Percentiles rank a stretch among this genome's conserved stretches.
Evolutionary conservation across 768 basidiomycete species (phyloP).

Genomic region (Boletus rubescentipes): DNA sequence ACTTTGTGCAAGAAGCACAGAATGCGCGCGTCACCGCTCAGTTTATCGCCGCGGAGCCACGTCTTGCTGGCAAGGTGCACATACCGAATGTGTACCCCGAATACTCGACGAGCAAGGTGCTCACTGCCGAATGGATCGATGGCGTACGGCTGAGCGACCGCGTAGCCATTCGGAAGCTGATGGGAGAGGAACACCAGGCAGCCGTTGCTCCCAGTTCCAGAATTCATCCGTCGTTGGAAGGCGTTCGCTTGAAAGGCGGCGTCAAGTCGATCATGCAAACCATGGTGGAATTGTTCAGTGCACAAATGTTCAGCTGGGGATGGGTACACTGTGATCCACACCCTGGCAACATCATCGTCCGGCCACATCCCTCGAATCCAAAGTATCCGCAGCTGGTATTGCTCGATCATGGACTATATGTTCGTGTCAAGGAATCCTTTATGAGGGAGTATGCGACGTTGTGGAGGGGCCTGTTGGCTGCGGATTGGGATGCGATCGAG

Average conservation of each 20-base stretch:
- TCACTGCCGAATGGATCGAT: conserved; percentile 85
- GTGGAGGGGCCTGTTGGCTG: conserved; percentile 65
- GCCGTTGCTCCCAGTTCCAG: neutral
- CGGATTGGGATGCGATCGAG: conserved; percentile 54
- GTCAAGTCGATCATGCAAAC: conserved; percentile 72
- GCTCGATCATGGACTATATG: conserved; percentile 92
- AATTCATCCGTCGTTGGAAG: conserved; percentile 12
- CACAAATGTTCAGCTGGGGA: conserved; percentile 91
- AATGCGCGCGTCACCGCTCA: conserved; percentile 72
- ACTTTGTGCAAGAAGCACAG: conserved; percentile 75
- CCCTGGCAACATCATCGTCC: conserved; percentile 78
- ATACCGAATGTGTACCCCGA: conserved; percentile 75
- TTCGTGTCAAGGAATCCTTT: conserved; percentile 65
- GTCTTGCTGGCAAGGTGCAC: conserved; percentile 66
- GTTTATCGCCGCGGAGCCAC: conserved; percentile 69
- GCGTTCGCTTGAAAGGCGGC: conserved; percentile 54
- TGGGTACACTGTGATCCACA: conserved; percentile 83
- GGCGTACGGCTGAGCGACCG: conserved; percentile 72
- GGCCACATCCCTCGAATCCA: conserved; percentile 35
- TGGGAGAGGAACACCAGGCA: conserved; percentile 46
- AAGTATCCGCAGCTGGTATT: conserved; percentile 65
- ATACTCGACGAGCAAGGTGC: conserved; percentile 72
- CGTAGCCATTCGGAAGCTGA: conserved; percentile 51
- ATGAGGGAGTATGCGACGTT: conserved; percentile 73
- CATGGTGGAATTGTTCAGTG: conserved; percentile 85